phyloP scores from a whole-genome alignment of 768 basidiomycete genomes.

The Cantharellus anzutake region DNA sequence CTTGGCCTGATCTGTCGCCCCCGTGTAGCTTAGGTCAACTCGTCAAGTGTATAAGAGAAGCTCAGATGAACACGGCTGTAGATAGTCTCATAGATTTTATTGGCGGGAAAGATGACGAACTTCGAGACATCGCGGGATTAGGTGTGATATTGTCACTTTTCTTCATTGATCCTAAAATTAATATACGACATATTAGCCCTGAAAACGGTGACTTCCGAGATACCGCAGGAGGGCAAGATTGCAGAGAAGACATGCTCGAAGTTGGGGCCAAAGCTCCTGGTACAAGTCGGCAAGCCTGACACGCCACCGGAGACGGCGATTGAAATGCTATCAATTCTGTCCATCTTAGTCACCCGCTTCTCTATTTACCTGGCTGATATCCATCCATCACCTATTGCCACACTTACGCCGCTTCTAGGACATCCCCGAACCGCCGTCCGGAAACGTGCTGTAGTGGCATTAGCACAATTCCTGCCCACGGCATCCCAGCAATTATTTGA shows the following conservation, averaged over 20 bases:
- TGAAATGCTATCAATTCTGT: conserved; percentile 69
- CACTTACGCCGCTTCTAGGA: conserved; percentile 52
- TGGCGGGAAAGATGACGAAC: conserved; percentile 72
- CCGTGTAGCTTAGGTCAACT: conserved; percentile 59
- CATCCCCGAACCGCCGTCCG: conserved; percentile 71
- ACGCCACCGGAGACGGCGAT: conserved; percentile 67
- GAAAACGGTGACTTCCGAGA: conserved; percentile 85
- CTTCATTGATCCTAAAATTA: background rate
- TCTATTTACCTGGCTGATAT: conserved; percentile 42
- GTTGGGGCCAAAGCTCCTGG: conserved; percentile 65
- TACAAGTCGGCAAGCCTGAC: conserved; percentile 53
- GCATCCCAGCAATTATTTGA: conserved; percentile 44
- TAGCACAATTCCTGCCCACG: conserved; percentile 67
- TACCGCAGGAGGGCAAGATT: conserved; percentile 66
- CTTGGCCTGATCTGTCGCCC: background rate
- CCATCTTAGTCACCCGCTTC: conserved; percentile 76
- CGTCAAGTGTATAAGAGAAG: conserved; percentile 72
- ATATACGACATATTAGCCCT: conserved; percentile 33
- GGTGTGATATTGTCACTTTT: conserved; percentile 28
- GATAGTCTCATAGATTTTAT: conserved; percentile 80
- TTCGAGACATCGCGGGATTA: conserved; percentile 83
- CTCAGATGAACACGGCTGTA: conserved; percentile 68
- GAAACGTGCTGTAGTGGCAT: conserved; percentile 76
- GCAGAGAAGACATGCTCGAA: conserved; percentile 64
- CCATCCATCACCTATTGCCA: conserved; percentile 38